phyloP scores from a whole-genome alignment of 2,329 filamentous ascomycete species.

The Colletotrichum godetiae region DNA sequence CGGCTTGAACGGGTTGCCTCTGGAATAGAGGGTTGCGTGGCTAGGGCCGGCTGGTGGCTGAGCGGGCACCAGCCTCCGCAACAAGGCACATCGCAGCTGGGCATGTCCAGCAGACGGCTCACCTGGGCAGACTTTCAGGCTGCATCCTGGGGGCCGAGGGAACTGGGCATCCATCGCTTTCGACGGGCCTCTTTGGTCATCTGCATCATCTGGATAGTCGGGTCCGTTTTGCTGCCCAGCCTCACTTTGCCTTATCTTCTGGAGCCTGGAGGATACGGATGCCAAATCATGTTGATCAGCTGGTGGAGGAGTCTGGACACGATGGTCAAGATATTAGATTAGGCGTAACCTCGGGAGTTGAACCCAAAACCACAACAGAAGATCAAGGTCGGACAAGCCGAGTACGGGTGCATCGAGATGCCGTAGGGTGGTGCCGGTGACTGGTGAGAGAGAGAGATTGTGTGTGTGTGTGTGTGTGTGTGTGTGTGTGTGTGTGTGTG shows the following conservation, averaged over 20 bases:
- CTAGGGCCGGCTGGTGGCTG: conserved; percentile 20
- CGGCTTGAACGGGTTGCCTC: conserved; percentile 12
- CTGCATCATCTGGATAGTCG: not conserved
- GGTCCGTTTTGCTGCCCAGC: not conserved
- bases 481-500: no score
- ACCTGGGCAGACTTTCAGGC: conserved; percentile 24
- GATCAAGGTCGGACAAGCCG: not conserved
- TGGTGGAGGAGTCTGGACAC: not conserved
- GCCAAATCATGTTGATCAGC: not conserved
- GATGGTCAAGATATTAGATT: not conserved
- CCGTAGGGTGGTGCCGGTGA: not conserved
- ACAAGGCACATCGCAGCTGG: conserved; percentile 29
- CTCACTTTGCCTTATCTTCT: conserved; percentile 11
- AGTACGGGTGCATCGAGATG: not conserved
- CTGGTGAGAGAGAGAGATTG: not conserved
- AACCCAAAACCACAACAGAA: not conserved
- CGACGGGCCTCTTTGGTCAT: conserved; percentile 19
- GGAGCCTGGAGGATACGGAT: not conserved
- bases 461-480: no score
- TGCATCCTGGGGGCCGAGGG: conserved; percentile 23
- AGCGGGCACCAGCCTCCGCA: conserved; percentile 22
- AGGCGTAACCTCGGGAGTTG: not conserved
- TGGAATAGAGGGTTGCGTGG: not conserved
- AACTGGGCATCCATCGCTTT: conserved; percentile 23
- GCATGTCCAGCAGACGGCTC: conserved; percentile 8